Base-by-base conservation (phyloP, 805 yeast genomes). In the Kazachstania viticola region DNA sequence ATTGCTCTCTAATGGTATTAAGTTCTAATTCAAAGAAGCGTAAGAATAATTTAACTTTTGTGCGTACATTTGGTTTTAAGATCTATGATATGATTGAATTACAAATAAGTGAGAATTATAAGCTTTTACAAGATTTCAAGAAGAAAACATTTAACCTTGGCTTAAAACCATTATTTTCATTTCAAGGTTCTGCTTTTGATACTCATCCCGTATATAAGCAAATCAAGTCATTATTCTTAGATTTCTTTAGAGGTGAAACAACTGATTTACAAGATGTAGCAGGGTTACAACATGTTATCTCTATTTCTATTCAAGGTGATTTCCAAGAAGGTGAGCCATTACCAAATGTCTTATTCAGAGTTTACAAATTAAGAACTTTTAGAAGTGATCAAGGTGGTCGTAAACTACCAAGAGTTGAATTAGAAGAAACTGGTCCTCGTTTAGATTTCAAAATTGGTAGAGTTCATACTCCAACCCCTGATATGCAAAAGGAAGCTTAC, bases 371-470 rank as follows among this genome's bases (percentile, higher is more conserved):
- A 48, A 82, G 79, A 56, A 75, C 97, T 4, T 79, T 60, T 56
- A 75, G 69, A 53, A 75, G 88, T 39, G 87, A 79, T 30, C 94
- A 88, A 51, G 60, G 60, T 40, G 61, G 61, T 24, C 45, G 46
- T 14, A 85, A 82, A 54, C 67, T 83, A 34, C 97, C 98, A 35
- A 71, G 98, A 54, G 87, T 91, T 16, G 97, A 91, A 62, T 65
- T 91, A 27, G 91, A 80, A 34, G 98, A 91, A 58, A 78, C 83
- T 40, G 98, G 98, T 0, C 98, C 98, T 39, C 72, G 98, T 49
- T 68, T 91, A 38, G 96, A 88, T 56, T 88, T 91, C 62, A 75
- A 78, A 46, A 69, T 91, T 36, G 98, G 98, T 30, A 74, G 98
- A 63, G 71, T 78, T 45, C 79, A 77, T 47, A 64, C 71, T 13